A percentile compares a stretch with the other conserved stretches of the same genome.
phyloP scores from a whole-genome alignment of 2,329 filamentous ascomycete genomes.

The Penicillium sp. region DNA sequence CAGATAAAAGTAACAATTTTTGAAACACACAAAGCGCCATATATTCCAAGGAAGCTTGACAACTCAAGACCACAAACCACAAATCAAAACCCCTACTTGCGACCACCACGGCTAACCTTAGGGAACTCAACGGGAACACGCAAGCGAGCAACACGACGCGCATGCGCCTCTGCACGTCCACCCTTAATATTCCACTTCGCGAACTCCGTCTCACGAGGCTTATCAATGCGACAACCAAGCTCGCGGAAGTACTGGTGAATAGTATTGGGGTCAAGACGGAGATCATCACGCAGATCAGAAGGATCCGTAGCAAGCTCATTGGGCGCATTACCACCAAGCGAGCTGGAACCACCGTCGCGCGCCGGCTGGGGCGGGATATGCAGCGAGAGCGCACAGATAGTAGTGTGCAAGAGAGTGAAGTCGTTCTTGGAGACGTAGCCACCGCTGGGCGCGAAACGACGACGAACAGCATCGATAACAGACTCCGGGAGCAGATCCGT shows the following conservation, averaged over 20 bases:
- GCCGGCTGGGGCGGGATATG: conserved; percentile 47
- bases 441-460: conserved; percentile 43
- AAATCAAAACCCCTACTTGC: conserved; percentile 22
- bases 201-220: conserved; percentile 43
- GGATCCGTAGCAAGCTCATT: conserved; percentile 46
- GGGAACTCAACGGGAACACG: conserved; percentile 81
- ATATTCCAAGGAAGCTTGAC: background rate
- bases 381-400: conserved; percentile 48
- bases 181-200: conserved; percentile 52
- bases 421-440: conserved; percentile 39
- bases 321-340: conserved; percentile 37
- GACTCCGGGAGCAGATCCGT: conserved; percentile 35
- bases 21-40: conserved; percentile 9
- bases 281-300: conserved; percentile 47
- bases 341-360: conserved; percentile 37
- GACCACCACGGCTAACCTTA: conserved; percentile 52
- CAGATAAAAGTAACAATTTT: conserved; percentile 12
- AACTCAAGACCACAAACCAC: conserved; percentile 3
- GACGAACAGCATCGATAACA: conserved; percentile 43
- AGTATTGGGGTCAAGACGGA: conserved; percentile 39
- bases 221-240: conserved; percentile 47
- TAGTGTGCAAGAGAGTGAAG: conserved; percentile 46
- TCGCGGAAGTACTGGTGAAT: conserved; percentile 47
- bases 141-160: conserved; percentile 64
- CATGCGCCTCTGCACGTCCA: conserved; percentile 58